phyloP scores from a whole-genome alignment of 2,329 filamentous ascomycete species.

The Plenodomus biglobosus region DNA sequence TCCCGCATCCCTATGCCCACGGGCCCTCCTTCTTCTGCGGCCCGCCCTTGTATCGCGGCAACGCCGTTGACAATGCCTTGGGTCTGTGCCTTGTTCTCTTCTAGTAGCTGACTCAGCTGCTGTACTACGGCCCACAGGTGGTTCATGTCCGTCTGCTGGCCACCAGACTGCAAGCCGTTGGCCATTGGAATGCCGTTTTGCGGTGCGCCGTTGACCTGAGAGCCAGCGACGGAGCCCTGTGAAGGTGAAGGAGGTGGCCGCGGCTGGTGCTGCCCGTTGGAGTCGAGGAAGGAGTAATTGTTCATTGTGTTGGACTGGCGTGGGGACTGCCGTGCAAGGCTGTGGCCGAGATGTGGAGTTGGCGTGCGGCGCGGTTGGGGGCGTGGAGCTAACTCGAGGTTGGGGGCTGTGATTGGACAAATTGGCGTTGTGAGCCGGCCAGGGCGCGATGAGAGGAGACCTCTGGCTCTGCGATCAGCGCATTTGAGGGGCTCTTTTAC shows the following conservation, averaged over 20 bases:
- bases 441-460: too few species aligned
- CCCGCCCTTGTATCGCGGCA: slow-evolving; percentile 41
- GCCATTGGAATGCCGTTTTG: slow-evolving; percentile 43
- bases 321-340: slow-evolving; percentile 11
- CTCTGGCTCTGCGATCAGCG: too few species aligned
- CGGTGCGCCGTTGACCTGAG: slow-evolving; percentile 36
- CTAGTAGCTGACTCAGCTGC: slow-evolving; percentile 44
- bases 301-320: slow-evolving; percentile 30
- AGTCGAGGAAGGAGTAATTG: slow-evolving; percentile 43
- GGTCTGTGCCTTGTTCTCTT: slow-evolving; percentile 45
- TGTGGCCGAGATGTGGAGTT: slow-evolving; percentile 8
- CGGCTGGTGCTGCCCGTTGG: slow-evolving; percentile 23
- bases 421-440: neutral
- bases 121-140: slow-evolving; percentile 47
- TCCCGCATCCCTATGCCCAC: slow-evolving; percentile 25
- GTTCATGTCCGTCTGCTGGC: slow-evolving; percentile 49
- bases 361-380: slow-evolving; percentile 11
- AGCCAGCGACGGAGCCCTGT: slow-evolving; percentile 16
- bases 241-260: slow-evolving; percentile 41
- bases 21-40: slow-evolving; percentile 38
- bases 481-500: too few species aligned
- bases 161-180: slow-evolving; percentile 43
- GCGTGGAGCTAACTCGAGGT: neutral
- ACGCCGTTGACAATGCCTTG: slow-evolving; percentile 44
- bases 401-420: neutral